Evolutionary conservation across 345 rosid genomes (phyloP).

Genomic region (Kandelia obovata): DNA sequence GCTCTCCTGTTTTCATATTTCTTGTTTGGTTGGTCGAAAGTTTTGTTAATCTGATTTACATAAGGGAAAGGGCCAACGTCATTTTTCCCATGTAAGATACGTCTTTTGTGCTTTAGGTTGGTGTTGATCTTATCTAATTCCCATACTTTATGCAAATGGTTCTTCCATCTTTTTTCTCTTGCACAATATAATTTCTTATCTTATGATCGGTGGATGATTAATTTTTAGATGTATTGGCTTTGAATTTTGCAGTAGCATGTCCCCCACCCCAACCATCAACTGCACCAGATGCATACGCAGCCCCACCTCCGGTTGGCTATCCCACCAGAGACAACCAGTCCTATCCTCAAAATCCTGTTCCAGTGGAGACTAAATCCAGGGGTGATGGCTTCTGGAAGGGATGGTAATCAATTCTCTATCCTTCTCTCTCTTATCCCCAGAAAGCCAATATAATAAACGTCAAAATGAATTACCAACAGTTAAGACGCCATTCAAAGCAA

Average conservation of each 20-base stretch:
- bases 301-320: slow-evolving; percentile 49
- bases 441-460: background rate
- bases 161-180: too few relatives aligned
- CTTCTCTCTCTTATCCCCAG: background rate
- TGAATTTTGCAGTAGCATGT: slow-evolving; percentile 4
- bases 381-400: slow-evolving; percentile 82
- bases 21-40: too few relatives aligned
- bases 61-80: too few relatives aligned
- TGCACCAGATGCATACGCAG: slow-evolving; percentile 14
- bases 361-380: slow-evolving; percentile 49
- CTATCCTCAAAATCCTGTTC: slow-evolving; percentile 16
- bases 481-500: too few relatives aligned
- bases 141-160: too few relatives aligned
- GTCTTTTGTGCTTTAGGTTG: too few relatives aligned
- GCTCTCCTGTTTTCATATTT: too few relatives aligned
- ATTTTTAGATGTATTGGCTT: background rate
- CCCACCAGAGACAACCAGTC: slow-evolving; percentile 40
- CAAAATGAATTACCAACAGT: background rate
- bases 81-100: too few relatives aligned
- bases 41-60: too few relatives aligned
- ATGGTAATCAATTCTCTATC: slow-evolving; percentile 36
- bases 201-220: too few relatives aligned
- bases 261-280: slow-evolving; percentile 7
- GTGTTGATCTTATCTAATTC: too few relatives aligned
- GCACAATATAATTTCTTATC: too few relatives aligned